These are phyloP conservation scores for Salix arbutifolia DNA, from an alignment of 345 rosid genomes.

Conservation along the genomic window DNA sequence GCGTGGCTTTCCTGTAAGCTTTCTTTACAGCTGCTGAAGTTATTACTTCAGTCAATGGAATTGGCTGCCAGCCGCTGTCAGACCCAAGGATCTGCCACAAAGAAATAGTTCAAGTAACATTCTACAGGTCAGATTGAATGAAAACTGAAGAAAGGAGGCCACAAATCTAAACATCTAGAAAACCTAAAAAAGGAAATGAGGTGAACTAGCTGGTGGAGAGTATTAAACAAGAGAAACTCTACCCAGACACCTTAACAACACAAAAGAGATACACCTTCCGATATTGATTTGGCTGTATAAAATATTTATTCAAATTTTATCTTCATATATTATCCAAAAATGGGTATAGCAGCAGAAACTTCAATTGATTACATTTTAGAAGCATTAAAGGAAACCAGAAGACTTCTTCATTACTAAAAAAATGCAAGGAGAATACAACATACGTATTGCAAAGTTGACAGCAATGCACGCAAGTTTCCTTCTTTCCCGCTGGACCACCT, in stretches of 20 bases:
- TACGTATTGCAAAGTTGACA: conserved; percentile 98
- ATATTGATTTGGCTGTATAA: not conserved
- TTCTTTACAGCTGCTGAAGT: conserved; percentile 88
- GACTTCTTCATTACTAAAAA: not conserved
- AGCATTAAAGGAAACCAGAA: conserved; percentile 7
- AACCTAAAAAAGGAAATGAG: not conserved
- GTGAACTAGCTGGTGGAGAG: not conserved
- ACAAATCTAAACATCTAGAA: not conserved
- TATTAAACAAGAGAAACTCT: not conserved
- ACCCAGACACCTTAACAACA: not conserved
- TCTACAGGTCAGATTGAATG: not conserved
- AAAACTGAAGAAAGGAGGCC: not conserved
- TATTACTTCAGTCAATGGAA: conserved; percentile 91
- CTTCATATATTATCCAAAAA: not conserved
- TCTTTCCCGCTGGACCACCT: conserved; percentile 97
- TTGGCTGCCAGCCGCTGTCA: conserved; percentile 91
- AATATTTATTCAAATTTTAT: not conserved
- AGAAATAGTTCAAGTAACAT: conserved; percentile 2
- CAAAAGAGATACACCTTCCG: not conserved
- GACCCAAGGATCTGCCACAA: conserved; percentile 76
- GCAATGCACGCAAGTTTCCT: conserved; percentile 89
- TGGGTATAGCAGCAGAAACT: not conserved
- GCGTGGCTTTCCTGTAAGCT: conserved; percentile 98
- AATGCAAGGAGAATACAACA: conserved; percentile 13
- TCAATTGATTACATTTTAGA: not conserved